phyloP scores from a whole-genome alignment of 2,329 filamentous ascomycete genomes.

The Shiraia bambusicola region DNA sequence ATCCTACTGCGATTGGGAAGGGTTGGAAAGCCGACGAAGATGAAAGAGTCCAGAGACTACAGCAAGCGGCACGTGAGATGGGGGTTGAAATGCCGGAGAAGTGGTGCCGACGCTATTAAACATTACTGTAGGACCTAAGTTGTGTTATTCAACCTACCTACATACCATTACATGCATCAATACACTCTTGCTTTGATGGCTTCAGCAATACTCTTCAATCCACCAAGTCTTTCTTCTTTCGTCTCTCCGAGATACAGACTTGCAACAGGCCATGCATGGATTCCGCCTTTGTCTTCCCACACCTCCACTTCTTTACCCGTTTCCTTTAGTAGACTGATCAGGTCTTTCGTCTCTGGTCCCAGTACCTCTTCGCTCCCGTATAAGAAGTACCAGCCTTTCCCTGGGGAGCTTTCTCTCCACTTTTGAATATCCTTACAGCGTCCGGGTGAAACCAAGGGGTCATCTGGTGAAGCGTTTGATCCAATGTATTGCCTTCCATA shows the following conservation, averaged over 20 bases:
- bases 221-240: conserved; percentile 49
- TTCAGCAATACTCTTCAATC: conserved; percentile 49
- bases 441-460: conserved; percentile 69
- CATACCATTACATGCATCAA: conserved; percentile 7
- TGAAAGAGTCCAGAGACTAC: conserved; percentile 3
- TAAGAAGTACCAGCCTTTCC: conserved; percentile 66
- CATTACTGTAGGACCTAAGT: background rate
- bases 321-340: conserved; percentile 59
- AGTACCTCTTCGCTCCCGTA: conserved; percentile 80
- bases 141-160: background rate
- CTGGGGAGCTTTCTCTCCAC: conserved; percentile 69
- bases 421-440: conserved; percentile 64
- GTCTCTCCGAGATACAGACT: conserved; percentile 57
- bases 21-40: conserved; percentile 7
- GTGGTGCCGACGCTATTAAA: conserved; percentile 3
- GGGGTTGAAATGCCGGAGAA: conserved; percentile 9
- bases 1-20: background rate
- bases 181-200: conserved; percentile 34
- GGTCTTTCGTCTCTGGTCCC: conserved; percentile 65
- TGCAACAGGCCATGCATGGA: conserved; percentile 83
- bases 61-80: conserved; percentile 10
- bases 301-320: conserved; percentile 58
- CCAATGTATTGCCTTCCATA: conserved; percentile 73
- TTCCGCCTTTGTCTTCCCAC: conserved; percentile 64
- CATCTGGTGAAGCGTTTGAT: conserved; percentile 50